These are phyloP conservation scores for Sporothrix pseudoabietina DNA, from an alignment of 2,329 filamentous ascomycete genomes.

Conservation along the genomic window DNA sequence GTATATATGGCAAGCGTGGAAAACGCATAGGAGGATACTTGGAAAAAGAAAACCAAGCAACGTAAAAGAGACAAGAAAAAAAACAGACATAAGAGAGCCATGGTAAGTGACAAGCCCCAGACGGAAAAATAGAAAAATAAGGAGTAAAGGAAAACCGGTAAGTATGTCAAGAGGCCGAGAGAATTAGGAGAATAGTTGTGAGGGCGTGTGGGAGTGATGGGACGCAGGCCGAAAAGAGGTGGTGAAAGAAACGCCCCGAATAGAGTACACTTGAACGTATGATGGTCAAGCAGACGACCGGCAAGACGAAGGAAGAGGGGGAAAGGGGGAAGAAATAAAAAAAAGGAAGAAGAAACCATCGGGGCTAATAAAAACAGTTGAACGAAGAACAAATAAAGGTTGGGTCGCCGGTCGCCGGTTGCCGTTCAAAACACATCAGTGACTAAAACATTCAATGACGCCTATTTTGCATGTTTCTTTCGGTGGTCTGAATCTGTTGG, in stretches of 20 bases:
- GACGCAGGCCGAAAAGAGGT: not conserved
- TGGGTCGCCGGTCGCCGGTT: conserved; percentile 6
- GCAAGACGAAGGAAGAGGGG: not conserved
- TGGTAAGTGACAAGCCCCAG: conserved; percentile 24
- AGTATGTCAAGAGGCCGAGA: conserved; percentile 13
- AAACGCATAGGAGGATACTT: conserved; percentile 2
- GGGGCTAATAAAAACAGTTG: conserved; percentile 30
- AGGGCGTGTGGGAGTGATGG: not conserved
- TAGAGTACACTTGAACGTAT: not conserved
- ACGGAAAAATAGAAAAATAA: conserved; percentile 1
- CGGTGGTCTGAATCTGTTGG: not conserved
- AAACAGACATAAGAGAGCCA: conserved; percentile 24
- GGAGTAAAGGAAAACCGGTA: not conserved
- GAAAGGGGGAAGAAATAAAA: not conserved
- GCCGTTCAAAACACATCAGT: not conserved
- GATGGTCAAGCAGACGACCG: not conserved
- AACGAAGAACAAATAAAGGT: conserved; percentile 15
- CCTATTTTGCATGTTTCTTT: conserved; percentile 3
- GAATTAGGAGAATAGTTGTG: conserved; percentile 19
- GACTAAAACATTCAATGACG: conserved; percentile 2
- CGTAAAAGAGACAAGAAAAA: not conserved
- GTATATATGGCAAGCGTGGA: conserved; percentile 26
- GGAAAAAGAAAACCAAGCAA: not conserved
- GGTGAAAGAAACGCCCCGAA: not conserved
- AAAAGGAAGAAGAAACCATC: not conserved